Conservation (phyloP, 2,329 filamentous ascomycete species). For the Colletotrichum tofieldiae region DNA sequence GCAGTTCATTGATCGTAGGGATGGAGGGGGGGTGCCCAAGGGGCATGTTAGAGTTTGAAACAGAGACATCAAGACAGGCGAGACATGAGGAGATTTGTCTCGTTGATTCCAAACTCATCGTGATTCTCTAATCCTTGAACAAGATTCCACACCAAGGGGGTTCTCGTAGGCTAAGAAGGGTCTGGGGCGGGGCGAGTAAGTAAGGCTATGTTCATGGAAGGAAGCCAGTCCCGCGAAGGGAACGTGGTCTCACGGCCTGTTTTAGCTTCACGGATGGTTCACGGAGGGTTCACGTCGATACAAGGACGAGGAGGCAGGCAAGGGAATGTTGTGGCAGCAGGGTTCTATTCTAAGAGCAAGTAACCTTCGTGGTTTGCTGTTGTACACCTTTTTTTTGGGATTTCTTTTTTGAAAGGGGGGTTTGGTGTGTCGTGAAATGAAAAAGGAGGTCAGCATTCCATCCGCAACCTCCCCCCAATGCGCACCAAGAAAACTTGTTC, state of each 20-base stretch:
- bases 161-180: neutral
- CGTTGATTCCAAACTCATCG: neutral
- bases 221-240: neutral
- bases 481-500: slow-evolving; percentile 4
- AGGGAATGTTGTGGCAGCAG: slow-evolving; percentile 15
- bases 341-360: slow-evolving; percentile 28
- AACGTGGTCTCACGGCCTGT: neutral
- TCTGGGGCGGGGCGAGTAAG: neutral
- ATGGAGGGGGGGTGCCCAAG: neutral
- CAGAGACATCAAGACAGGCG: neutral
- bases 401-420: no score
- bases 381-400: slow-evolving; percentile 23
- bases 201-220: neutral
- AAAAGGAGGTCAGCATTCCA: slow-evolving; percentile 25
- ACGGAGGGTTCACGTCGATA: neutral
- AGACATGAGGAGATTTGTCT: neutral
- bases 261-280: neutral
- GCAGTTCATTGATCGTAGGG: neutral
- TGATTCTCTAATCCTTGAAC: neutral
- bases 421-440: slow-evolving; percentile 10
- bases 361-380: slow-evolving; percentile 16
- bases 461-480: slow-evolving; percentile 6
- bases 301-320: neutral
- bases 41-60: slow-evolving; percentile 15
- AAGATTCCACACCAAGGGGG: neutral